Evolutionary conservation across 768 basidiomycete species (phyloP), one percentile per base, ranked within the genome.

Genomic region (Trametes cubensis): DNA sequence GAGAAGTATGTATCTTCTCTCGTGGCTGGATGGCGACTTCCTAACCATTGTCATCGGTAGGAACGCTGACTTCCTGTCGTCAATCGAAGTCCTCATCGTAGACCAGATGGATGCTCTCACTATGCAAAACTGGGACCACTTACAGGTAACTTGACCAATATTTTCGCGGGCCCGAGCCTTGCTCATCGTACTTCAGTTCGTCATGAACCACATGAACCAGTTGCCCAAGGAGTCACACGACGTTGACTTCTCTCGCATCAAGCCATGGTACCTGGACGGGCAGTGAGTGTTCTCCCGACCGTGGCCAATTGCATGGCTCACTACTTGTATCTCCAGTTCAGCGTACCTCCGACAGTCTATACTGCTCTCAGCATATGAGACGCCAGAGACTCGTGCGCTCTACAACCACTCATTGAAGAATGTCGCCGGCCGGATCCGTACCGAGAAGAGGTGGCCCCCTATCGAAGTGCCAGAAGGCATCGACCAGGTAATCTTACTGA

Each of bases 51-150:
- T 28, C n/a, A 6, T 11, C 10, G 54, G n/a, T 47, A 94, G 93
- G 71, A 91, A 82, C 67, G 87, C 86, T 13, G 97, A 99, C 75
- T 94, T 96, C 72, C 79, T 99, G 54, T 92, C 92, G 13, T 96
- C 94, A 3, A 90, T 99, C 58, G 97, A 99, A 71, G 75, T 98
- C 6, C 76, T 94, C 21, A 76, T 98, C n/a, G 81, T 93, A 17
- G 97, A 98, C 73, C 95, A 97, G 70, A 80, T 93, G 79, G 94
- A 98, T 73, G 89, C 89, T 3, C 82, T 98, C 68, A 83, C 85
- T 4, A 98, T 98, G 97, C 97, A 98, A 77, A 99, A 99, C 69
- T 99, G 97, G 97, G 95, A 98, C 41, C 97, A 98, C 70, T 83
- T 95, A 20, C 92, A 97, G 81, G 95, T 93, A 71, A 39, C 80